phyloP scores from a whole-genome alignment of 202 grass and related monocot genomes.

The Panicum virgatum region DNA sequence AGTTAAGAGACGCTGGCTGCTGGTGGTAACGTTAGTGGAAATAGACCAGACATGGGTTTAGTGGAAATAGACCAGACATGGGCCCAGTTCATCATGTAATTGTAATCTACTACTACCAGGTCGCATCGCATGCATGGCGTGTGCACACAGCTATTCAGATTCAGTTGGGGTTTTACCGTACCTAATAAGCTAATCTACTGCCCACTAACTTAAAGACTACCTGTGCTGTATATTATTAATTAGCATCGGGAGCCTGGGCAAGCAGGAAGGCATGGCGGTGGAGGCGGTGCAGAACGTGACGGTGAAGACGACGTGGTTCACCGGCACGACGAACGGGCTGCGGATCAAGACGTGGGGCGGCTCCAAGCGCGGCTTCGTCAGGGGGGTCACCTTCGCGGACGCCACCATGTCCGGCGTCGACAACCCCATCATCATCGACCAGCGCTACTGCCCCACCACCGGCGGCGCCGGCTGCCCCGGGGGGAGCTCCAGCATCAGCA shows the following conservation, averaged over 20 bases:
- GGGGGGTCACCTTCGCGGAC: conserved; percentile 53
- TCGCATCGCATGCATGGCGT: not conserved
- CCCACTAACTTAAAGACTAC: not conserved
- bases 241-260: conserved; percentile 88
- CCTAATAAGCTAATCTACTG: conserved; percentile 20
- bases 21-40: conserved; percentile 5
- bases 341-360: conserved; percentile 87
- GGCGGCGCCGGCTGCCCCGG: conserved; percentile 41
- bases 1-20: too few species aligned
- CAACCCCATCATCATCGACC: conserved; percentile 95
- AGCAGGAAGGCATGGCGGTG: conserved; percentile 58
- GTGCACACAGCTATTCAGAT: not conserved
- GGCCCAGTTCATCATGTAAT: not conserved
- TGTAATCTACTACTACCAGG: too few species aligned
- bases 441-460: conserved; percentile 67
- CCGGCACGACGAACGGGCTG: conserved; percentile 66
- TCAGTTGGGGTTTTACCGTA: conserved; percentile 4
- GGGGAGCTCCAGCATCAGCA: conserved; percentile 69
- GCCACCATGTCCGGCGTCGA: conserved; percentile 60
- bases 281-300: conserved; percentile 83
- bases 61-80: too few species aligned
- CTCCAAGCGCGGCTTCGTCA: conserved; percentile 56
- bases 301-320: conserved; percentile 82
- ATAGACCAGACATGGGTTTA: conserved; percentile 4
- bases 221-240: not conserved